Evolutionary conservation across 768 basidiomycete genomes (phyloP).

Genomic region (Asterophora lycoperdoides): DNA sequence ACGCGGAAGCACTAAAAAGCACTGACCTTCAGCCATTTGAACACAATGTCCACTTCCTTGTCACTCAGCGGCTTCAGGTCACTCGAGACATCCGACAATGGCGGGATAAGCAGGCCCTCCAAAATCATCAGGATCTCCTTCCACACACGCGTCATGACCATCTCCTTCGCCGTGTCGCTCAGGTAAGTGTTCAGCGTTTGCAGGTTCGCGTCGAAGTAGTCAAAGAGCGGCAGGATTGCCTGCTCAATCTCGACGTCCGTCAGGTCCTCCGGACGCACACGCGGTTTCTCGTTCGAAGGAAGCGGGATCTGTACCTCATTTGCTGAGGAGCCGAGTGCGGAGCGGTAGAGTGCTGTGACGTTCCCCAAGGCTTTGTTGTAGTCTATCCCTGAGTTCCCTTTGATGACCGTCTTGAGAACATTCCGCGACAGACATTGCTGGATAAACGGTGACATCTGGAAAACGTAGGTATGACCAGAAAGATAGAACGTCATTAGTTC

Average conservation of each 20-base stretch:
- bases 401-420: conserved; percentile 75
- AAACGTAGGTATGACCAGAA: too few relatives aligned
- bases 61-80: conserved; percentile 91
- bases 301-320: conserved; percentile 77
- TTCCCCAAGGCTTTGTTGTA: conserved; percentile 89
- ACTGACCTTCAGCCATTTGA: conserved; percentile 91
- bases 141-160: conserved; percentile 92
- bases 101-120: conserved; percentile 87
- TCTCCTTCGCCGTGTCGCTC: conserved; percentile 79
- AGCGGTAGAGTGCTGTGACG: conserved; percentile 75
- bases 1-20: neutral
- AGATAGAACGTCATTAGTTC: neutral
- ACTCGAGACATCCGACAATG: conserved; percentile 77
- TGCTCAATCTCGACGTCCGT: conserved; percentile 93
- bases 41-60: conserved; percentile 97
- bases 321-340: conserved; percentile 62
- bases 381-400: conserved; percentile 58
- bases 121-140: conserved; percentile 88
- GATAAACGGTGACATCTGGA: conserved; percentile 90
- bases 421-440: conserved; percentile 77
- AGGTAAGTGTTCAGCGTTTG: conserved; percentile 88
- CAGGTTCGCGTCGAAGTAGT: conserved; percentile 93
- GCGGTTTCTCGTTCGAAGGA: conserved; percentile 69
- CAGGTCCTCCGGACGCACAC: conserved; percentile 73
- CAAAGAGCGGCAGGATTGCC: conserved; percentile 87